Percentiles rank a stretch among this genome's conserved stretches.
phyloP scores from a whole-genome alignment of 345 rosid species.

The Ailanthus altissimus region DNA sequence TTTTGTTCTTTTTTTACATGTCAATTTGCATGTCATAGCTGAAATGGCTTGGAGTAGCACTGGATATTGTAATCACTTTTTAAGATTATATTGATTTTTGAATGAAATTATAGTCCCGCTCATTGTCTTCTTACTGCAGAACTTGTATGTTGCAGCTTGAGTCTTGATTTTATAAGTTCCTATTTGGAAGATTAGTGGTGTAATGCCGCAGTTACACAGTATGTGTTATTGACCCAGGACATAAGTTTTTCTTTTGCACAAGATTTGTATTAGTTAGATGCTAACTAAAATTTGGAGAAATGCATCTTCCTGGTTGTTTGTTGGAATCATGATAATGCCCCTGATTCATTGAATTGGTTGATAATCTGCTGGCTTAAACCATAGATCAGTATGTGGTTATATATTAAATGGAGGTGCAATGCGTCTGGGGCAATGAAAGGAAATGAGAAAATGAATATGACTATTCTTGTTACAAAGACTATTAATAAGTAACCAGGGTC shows the following conservation, averaged over 20 bases:
- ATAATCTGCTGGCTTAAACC: neutral
- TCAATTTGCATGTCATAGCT: conserved; percentile 4
- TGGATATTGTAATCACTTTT: conserved; percentile 11
- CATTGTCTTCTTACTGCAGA: neutral
- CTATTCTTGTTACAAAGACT: neutral
- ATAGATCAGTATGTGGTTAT: neutral
- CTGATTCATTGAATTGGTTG: neutral
- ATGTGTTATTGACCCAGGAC: neutral
- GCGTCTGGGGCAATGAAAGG: neutral
- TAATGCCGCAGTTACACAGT: neutral
- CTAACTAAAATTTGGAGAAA: neutral
- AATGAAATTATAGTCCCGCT: conserved; percentile 1
- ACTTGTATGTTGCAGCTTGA: neutral
- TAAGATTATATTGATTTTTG: conserved; percentile 23
- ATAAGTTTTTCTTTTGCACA: neutral
- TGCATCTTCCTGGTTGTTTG: neutral
- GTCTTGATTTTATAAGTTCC: neutral
- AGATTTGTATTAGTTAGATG: neutral
- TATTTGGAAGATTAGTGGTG: neutral
- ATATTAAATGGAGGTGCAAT: neutral
- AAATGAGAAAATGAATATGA: neutral
- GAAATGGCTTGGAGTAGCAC: neutral
- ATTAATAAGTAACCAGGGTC: neutral
- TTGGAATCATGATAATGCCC: neutral
- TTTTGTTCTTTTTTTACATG: conserved; percentile 7